Evolutionary conservation across 108 stramenopile species (phyloP), one percentile per base, ranked within the genome.

Genomic region (Chaetoceros muelleri): DNA sequence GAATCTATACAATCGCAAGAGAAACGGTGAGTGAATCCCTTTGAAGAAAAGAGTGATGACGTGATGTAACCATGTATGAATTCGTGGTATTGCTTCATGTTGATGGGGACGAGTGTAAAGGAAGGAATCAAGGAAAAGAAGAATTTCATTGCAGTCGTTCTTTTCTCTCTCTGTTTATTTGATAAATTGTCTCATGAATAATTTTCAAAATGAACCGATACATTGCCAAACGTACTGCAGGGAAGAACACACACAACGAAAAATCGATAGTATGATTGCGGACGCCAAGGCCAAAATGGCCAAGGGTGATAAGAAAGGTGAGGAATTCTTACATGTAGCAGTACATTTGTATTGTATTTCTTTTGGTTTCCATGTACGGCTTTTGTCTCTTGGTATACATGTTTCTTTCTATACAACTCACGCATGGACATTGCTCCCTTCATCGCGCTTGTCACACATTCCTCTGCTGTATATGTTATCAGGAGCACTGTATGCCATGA

Each of bases 251-350:
- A 73, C 76, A 31, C 45, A 67, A 58, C 69, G 67, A 58, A 95
- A 97, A 62, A 83, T 96, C 20, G 87, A 95, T 21, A 25, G 48
- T 31, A 72, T 86, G 67, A 52, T 84, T 23, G 60, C 55, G 19
- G 95, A 95, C 64, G 98, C 98, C 48, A 94, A 94, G 80, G 87
- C 59, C 0, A 97, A 97, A 70, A 87, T 93, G 85, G 82, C 79
- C 20, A 91, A 89, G 58, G 93, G 90, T 49, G 96, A 98, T 65
- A 97, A 98, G 66, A 88, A 87, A 62, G 95, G 93, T 89, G 46
- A 66, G 80, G 63, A 22, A 58, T 25, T 50, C 28, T n/a, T 51
- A 2, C 48, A 0, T 44, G n/a, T n/a, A n/a, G n/a, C n/a, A n/a
- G n/a, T n/a, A n/a, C n/a, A n/a, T n/a, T n/a, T n/a, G 1, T 2